These are phyloP conservation scores for Sphaerosporella brunnea DNA, from an alignment of 495 filamentous ascomycete species.

Conservation along the genomic window DNA sequence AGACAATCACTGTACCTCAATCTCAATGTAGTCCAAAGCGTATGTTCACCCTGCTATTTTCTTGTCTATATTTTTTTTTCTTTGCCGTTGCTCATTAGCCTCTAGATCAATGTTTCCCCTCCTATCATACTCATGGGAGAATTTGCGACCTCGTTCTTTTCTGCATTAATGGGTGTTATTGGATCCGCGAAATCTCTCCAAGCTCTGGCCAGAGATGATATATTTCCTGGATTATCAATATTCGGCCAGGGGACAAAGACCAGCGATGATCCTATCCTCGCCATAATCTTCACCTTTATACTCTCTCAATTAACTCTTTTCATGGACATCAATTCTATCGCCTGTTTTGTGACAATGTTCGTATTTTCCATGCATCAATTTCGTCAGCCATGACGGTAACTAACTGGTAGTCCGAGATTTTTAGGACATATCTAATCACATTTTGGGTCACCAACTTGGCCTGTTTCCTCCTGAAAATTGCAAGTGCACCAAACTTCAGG, in stretches of 20 bases:
- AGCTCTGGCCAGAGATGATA: conserved; percentile 61
- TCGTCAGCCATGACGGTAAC: neutral
- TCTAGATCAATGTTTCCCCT: conserved; percentile 51
- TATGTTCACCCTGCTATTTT: no score
- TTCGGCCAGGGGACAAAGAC: conserved; percentile 61
- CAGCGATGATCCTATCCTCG: conserved; percentile 57
- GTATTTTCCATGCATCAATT: no score
- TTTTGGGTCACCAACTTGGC: conserved; percentile 68
- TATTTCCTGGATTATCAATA: conserved; percentile 55
- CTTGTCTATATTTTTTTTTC: no score
- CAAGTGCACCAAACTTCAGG: conserved; percentile 83
- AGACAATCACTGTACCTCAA: conserved; percentile 57
- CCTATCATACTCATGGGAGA: conserved; percentile 62
- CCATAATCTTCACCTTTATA: conserved; percentile 59
- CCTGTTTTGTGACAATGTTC: conserved; percentile 39
- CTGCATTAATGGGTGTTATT: conserved; percentile 70
- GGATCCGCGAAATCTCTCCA: conserved; percentile 77
- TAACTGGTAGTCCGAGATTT: neutral
- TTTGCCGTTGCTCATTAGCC: no score
- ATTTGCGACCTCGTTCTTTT: conserved; percentile 69
- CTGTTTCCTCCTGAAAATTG: conserved; percentile 73
- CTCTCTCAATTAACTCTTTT: conserved; percentile 68
- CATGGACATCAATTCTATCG: conserved; percentile 73
- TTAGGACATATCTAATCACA: conserved; percentile 66
- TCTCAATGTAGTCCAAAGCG: conserved; percentile 59